Percentiles rank a stretch among this genome's conserved stretches.
Conservation (phyloP, 495 filamentous ascomycete species). For the Podospora tetraspora region DNA sequence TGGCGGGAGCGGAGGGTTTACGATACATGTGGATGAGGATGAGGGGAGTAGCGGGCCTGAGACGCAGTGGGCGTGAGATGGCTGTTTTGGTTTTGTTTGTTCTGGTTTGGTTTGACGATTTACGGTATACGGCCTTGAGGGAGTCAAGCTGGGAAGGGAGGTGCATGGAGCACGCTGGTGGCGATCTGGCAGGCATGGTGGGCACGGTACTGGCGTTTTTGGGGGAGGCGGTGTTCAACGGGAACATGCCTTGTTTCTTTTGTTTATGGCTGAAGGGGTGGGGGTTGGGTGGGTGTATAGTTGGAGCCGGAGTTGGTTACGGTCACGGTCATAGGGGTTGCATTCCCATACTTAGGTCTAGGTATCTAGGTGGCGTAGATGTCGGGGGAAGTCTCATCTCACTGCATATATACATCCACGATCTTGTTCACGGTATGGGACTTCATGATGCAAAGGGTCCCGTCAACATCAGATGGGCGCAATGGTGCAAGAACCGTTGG, state of each 20-base stretch:
- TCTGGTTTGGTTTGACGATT: not conserved
- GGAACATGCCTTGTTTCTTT: not conserved
- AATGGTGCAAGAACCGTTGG: not conserved
- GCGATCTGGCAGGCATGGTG: not conserved
- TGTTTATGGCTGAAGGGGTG: too few species aligned
- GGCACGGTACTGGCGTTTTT: not conserved
- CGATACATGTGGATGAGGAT: constrained; percentile 19
- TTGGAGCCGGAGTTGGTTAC: not conserved
- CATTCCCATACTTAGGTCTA: not conserved
- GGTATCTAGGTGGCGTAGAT: not conserved
- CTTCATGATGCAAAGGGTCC: not conserved
- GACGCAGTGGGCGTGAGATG: constrained; percentile 5
- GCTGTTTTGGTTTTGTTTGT: not conserved
- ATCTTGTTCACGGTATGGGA: not conserved
- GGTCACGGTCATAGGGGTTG: not conserved
- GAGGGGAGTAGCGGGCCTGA: not conserved
- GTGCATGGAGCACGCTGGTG: not conserved
- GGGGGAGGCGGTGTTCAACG: not conserved
- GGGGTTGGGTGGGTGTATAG: not conserved
- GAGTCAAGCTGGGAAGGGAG: not conserved
- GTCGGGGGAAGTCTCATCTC: not conserved
- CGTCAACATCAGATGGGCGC: not conserved
- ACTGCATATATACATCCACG: not conserved
- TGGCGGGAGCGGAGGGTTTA: constrained; percentile 16
- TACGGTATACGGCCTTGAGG: not conserved